phyloP scores from a whole-genome alignment of 1,139 yeast genomes.

The Debaryomyces udenii region DNA sequence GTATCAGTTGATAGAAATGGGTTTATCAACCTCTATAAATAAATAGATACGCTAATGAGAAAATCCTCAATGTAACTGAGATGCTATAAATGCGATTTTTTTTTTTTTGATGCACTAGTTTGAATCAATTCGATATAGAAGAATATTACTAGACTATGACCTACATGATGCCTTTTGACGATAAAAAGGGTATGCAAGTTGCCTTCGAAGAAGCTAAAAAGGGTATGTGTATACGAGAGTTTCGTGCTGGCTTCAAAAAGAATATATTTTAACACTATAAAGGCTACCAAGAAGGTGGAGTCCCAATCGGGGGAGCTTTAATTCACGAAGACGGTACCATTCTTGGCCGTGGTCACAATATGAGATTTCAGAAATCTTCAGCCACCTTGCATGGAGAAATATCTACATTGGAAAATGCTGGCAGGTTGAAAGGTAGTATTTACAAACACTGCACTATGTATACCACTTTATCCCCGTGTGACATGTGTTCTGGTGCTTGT shows the following conservation, averaged over 20 bases:
- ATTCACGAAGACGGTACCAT: slow-evolving; percentile 76
- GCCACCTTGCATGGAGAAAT: slow-evolving; percentile 92
- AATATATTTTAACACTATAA: slow-evolving; percentile 16
- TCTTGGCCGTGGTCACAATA: slow-evolving; percentile 85
- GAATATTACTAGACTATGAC: not conserved
- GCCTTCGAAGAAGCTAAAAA: slow-evolving; percentile 74
- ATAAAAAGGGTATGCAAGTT: slow-evolving; percentile 62
- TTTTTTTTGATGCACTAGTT: no score
- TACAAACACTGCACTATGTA: slow-evolving; percentile 80
- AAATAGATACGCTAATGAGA: slow-evolving; percentile 9
- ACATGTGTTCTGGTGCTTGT: slow-evolving; percentile 95
- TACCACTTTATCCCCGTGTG: slow-evolving; percentile 90
- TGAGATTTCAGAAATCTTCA: slow-evolving; percentile 78
- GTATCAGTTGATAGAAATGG: slow-evolving; percentile 69
- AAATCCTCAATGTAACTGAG: not conserved
- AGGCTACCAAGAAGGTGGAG: slow-evolving; percentile 83
- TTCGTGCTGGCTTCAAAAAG: not conserved
- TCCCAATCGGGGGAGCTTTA: slow-evolving; percentile 84
- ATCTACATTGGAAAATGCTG: slow-evolving; percentile 85
- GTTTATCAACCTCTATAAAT: slow-evolving; percentile 57
- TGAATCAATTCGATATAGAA: no score
- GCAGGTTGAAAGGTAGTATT: slow-evolving; percentile 69
- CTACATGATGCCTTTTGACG: slow-evolving; percentile 55
- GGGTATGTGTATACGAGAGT: slow-evolving; percentile 38
- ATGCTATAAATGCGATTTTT: not conserved